Base-by-base conservation (phyloP, 73 alveolate species). In the Paramecium primaurelia region DNA sequence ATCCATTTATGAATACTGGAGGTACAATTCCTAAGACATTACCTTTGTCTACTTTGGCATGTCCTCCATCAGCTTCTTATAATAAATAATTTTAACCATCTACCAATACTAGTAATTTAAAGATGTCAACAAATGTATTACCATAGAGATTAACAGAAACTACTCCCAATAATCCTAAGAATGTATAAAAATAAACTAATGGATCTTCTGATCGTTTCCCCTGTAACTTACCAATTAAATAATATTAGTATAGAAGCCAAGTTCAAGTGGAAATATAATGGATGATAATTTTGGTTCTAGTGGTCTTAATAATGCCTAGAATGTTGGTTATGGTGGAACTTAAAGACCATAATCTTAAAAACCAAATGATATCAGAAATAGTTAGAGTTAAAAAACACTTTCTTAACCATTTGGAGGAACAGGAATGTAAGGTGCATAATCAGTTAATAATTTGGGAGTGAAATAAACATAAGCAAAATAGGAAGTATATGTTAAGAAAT, bases 11-110 rank as follows among this genome's bases (percentile, higher is more conserved):
- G 80, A 71, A 93, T 59, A 91, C 86, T 47, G 96, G 96, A 5
- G 88, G 97, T 22, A 68, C 96, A n/a, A 98, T 98, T 59, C 99
- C 99, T 36, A 96, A 96, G 94, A 94, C 95, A 42, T 95, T 98
- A 28, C 99, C 99, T 22, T 93, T 97, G 8, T 86, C 98, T 22
- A 98, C 99, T 6, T 71, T 98, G 85, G 98, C 97, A 42, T 94
- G 97, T 85, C 99, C 99, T 12, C 99, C 99, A 71, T 92, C 99
- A 8, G 96, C 98, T 0, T 92, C 98, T 22, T 98, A 98, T 86
- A 94, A 96, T 58, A 93, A 96, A 71, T 95, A 98, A 88, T 98
- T 96, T 45, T 68, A 58, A 59, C 96, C 84, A 93, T 95, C 58
- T 96, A 97, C 58, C 26, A 88, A 88, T 26, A 59, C 93, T 10